phyloP scores from a whole-genome alignment of 2,329 filamentous ascomycete species.

The Bipolaris victoriae region DNA sequence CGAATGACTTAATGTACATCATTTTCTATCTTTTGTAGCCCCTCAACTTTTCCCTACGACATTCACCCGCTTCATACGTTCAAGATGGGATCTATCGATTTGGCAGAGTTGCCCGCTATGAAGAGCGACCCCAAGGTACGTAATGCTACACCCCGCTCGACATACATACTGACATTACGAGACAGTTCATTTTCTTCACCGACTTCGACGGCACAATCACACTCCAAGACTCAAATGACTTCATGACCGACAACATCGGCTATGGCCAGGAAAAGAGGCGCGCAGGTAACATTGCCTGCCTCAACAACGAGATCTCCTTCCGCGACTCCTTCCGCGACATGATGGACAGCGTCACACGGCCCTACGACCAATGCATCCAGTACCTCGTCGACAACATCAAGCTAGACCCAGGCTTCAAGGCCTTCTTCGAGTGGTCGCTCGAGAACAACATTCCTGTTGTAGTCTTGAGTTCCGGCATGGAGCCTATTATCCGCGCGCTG shows the following conservation, averaged over 20 bases:
- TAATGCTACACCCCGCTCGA: not conserved
- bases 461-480: slow-evolving; percentile 91
- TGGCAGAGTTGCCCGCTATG: slow-evolving; percentile 53
- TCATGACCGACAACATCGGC: slow-evolving; percentile 86
- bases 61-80: not conserved
- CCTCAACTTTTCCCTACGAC: slow-evolving; percentile 1
- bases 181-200: slow-evolving; percentile 91
- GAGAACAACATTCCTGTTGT: slow-evolving; percentile 88
- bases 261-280: slow-evolving; percentile 75
- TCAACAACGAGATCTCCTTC: slow-evolving; percentile 74
- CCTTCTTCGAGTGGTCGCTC: slow-evolving; percentile 84
- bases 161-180: slow-evolving; percentile 18
- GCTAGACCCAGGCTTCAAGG: slow-evolving; percentile 85
- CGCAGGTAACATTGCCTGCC: slow-evolving; percentile 76
- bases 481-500: slow-evolving; percentile 84
- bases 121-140: slow-evolving; percentile 64
- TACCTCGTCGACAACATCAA: slow-evolving; percentile 81
- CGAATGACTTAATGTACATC: not conserved
- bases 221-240: slow-evolving; percentile 72
- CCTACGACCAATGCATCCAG: slow-evolving; percentile 81
- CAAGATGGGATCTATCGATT: slow-evolving; percentile 45
- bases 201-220: slow-evolving; percentile 99
- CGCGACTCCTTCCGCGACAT: slow-evolving; percentile 86
- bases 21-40: not conserved
- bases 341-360: slow-evolving; percentile 83